Base-by-base conservation (phyloP, 768 basidiomycete species). In the Asterophora parasitica region DNA sequence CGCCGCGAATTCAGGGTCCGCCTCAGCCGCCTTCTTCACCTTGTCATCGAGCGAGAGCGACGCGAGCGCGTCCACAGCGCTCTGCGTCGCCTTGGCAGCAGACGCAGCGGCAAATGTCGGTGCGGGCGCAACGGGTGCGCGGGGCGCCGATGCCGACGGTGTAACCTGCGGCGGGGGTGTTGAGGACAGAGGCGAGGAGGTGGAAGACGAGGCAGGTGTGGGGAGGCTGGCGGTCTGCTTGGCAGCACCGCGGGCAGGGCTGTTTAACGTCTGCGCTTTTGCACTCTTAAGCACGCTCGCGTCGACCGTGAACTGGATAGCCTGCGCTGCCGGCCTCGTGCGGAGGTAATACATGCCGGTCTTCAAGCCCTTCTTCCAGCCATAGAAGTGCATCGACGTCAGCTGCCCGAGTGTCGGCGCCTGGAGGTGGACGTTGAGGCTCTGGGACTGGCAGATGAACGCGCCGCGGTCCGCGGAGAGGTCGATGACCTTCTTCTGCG, bases 281-380 rank as follows among this genome's bases (percentile, higher is more conserved):
- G 77, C 81, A 35, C 79, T 69, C 61, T 87, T 85, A 48, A 95
- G 72, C 44, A 88, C 68, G 31, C 71, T 78, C 64, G 88, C 85
- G 64, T 95, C 93, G 50, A 98, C 82, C 8, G 96, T 99, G 74
- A 99, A 97, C 71, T 99, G 92, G 64, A 95, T 94, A 42, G 96
- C 96, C 61, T 92, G 86, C 10, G 92, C 90, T 7, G 94, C 93
- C 4, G 96, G 91, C 44, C 91, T 81, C 30, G 96, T 97, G 46
- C 96, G 82, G 42, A 99, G 78, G 68, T 99, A 98, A 71, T 92
- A 93, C 90, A 95, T 94, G 57, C 95, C 96, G 1, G 96, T 99
- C 81, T 99, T 99, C 61, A 99, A 71, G 28, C 96, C 96, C 71
- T 92, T 92, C 79, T 95, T 95, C 96, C 96, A 98, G n/a, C 93